These are phyloP conservation scores for Amoebophrya sp. DNA, from an alignment of 169 alveolate genomes.

Conservation along the genomic window DNA sequence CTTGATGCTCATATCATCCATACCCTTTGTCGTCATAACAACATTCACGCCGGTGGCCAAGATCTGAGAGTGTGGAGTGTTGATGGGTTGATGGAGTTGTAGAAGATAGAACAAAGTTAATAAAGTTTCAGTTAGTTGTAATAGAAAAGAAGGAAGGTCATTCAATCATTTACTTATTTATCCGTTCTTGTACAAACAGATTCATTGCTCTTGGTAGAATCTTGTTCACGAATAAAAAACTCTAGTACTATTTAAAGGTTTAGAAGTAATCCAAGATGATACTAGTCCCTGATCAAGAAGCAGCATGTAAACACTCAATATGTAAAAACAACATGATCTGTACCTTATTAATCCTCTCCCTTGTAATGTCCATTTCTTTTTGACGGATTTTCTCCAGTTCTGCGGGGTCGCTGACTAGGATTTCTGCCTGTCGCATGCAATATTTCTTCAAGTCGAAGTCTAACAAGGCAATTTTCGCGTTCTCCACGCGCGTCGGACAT, in stretches of 20 bases:
- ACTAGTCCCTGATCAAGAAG: no score
- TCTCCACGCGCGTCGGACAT: conserved; percentile 84
- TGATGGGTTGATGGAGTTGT: no score
- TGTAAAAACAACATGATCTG: conserved; percentile 31
- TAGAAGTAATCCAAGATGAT: no score
- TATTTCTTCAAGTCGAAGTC: conserved; percentile 81
- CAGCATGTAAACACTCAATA: no score
- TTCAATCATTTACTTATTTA: no score
- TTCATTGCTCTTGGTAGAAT: no score
- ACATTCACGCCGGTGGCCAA: conserved; percentile 96
- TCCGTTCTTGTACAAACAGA: no score
- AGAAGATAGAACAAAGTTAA: no score
- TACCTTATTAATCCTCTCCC: conserved; percentile 87
- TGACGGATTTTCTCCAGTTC: conserved; percentile 90
- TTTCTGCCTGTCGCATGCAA: conserved; percentile 56
- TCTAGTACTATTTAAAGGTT: no score
- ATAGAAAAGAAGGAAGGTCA: no score
- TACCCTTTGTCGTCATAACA: conserved; percentile 93
- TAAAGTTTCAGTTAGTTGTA: no score
- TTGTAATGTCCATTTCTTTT: conserved; percentile 93
- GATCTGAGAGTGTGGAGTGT: conserved; percentile 74
- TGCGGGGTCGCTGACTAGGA: conserved; percentile 88
- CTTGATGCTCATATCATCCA: conserved; percentile 96
- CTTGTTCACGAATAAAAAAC: no score
- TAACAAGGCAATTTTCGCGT: conserved; percentile 93